Evolutionary conservation across 2,329 filamentous ascomycete species (phyloP), one percentile per base, ranked within the genome.

Genomic region (Fusarium pseudocircinatum): DNA sequence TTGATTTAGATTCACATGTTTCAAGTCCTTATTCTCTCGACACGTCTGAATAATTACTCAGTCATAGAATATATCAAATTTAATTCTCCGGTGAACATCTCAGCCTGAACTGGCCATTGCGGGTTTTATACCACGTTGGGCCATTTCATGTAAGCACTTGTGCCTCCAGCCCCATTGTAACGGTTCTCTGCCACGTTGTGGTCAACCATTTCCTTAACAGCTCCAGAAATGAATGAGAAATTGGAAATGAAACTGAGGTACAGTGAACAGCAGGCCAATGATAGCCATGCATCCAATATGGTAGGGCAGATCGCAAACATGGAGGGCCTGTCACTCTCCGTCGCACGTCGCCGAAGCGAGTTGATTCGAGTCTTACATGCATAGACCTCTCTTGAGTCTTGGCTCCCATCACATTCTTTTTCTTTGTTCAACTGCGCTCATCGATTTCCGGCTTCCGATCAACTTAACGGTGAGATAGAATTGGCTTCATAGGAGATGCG

Each of bases 341-440:
- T 69, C 34, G 50, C 49, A 37, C 49, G 43, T 67, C 44, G 42
- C 32, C 61, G 18, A 50, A 50, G 43, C 44, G 63, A 42, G 59
- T 63, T 64, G 46, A 56, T 50, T 62, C 50, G 34, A 73, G 70
- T 71, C 70, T 73, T 63, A 72, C 70, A 59, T 73, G 70, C 70
- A 73, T 73, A 56, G 54, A 64, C 54, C 70, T 67, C 47, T 56
- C 42, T 50, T 20, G 56, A 67, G 67, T 40, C 63, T 53, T 57
- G 53, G 68, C 68, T 72, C 67, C 43, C 54, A 50, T 70, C 44
- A 59, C 49, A 40, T 46, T 60, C 53, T 63, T 42, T 74, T 71
- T 63, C 67, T 71, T 71, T 63, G 43, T 63, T 61, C 50, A 40
- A 28, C 53, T 32, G 47, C 36, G 49, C 34, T 53, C 39, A 30